A percentile compares a stretch with the other conserved stretches of the same genome.
Evolutionary conservation across 495 filamentous ascomycete genomes (phyloP).

Genomic region (Lophium mytilinum): DNA sequence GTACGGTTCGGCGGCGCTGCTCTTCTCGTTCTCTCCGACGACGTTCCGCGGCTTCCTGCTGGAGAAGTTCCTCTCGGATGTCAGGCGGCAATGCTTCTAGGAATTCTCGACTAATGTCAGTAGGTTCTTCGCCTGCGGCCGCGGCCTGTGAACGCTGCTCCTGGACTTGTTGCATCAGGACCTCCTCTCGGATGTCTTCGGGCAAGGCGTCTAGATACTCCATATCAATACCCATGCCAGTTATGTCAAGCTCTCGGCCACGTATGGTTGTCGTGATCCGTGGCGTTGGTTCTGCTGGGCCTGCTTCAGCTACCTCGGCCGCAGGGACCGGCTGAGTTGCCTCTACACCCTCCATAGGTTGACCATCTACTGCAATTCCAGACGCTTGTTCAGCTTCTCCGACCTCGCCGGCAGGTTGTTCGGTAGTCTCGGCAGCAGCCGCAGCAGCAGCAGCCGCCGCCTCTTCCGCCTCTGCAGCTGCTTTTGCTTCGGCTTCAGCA

Average conservation of each 20-base stretch:
- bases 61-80: conserved; percentile 79
- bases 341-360: conserved; percentile 87
- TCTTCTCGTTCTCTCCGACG: conserved; percentile 81
- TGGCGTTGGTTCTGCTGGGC: conserved; percentile 44
- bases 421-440: conserved; percentile 8
- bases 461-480: conserved; percentile 46
- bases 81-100: conserved; percentile 85
- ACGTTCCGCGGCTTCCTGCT: conserved; percentile 81
- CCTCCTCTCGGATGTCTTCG: conserved; percentile 91
- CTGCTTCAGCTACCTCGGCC: conserved; percentile 33
- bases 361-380: conserved; percentile 39
- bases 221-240: conserved; percentile 84
- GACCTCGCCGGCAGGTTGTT: conserved; percentile 40
- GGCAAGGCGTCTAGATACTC: conserved; percentile 90
- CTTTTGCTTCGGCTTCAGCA: conserved; percentile 32
- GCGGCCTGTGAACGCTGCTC: conserved; percentile 73
- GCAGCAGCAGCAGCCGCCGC: conserved; percentile 40
- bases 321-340: conserved; percentile 34
- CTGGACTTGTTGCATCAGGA: conserved; percentile 78
- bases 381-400: conserved; percentile 22
- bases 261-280: conserved; percentile 74
- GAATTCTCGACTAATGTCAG: conserved; percentile 88
- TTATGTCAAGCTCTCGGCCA: conserved; percentile 82
- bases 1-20: conserved; percentile 49
- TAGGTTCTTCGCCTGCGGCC: conserved; percentile 73